Percentiles rank a stretch among this genome's conserved stretches.
These are phyloP conservation scores for Macrolepiota albuminosa DNA, from an alignment of 768 basidiomycete genomes.

Conservation along the genomic window DNA sequence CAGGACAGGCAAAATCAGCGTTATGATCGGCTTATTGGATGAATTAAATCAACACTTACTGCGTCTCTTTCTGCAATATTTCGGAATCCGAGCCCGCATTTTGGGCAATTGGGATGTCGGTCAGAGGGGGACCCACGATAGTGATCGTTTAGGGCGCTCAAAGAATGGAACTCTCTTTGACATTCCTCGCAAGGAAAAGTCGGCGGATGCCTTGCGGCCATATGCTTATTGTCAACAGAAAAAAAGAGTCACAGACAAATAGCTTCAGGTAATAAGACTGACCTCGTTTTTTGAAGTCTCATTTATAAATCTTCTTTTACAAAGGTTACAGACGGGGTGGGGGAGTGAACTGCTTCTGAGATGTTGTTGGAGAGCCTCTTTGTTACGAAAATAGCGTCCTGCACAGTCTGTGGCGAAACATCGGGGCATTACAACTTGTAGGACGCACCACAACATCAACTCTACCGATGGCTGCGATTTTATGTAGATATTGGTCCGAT, in stretches of 20 bases:
- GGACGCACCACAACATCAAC: not conserved
- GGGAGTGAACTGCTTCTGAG: not conserved
- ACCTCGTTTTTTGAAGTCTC: slow-evolving; percentile 5
- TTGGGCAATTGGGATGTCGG: slow-evolving; percentile 9
- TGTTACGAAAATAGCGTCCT: slow-evolving; percentile 3
- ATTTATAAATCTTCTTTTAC: slow-evolving; percentile 10
- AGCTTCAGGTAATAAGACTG: not conserved
- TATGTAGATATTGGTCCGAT: not conserved
- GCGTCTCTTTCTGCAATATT: not conserved
- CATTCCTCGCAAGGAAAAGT: slow-evolving; percentile 2
- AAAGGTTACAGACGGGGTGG: slow-evolving; percentile 8
- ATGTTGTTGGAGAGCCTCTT: slow-evolving; percentile 12
- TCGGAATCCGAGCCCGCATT: slow-evolving; percentile 7
- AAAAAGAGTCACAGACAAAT: not conserved
- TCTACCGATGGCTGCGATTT: not conserved
- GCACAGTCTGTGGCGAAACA: slow-evolving; percentile 7
- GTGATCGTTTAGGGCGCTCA: slow-evolving; percentile 4
- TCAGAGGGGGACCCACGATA: slow-evolving; percentile 5
- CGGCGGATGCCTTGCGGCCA: slow-evolving; percentile 4
- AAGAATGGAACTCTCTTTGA: not conserved
- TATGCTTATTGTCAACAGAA: not conserved
- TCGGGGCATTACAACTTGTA: slow-evolving; percentile 5
- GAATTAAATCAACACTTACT: not conserved
- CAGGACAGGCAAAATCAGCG: not conserved
- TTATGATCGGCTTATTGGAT: not conserved